These are phyloP conservation scores for Ormosia semicastrata DNA, from an alignment of 306 rosid genomes.

Conservation along the genomic window DNA sequence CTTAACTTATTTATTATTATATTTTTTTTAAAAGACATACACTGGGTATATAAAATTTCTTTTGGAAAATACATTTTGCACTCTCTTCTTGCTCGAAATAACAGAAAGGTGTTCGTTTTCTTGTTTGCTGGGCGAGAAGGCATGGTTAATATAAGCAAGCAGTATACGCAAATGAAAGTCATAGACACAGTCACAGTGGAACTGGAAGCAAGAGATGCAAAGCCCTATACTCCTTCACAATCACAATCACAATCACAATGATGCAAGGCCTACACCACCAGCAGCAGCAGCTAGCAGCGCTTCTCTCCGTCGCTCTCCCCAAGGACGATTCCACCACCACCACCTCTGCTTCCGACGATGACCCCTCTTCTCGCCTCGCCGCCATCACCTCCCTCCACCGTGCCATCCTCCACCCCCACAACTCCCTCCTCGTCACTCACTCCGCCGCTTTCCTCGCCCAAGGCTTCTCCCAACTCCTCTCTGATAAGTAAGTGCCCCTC, in stretches of 20 bases:
- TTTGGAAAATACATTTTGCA: too few relatives aligned
- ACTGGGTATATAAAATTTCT: too few relatives aligned
- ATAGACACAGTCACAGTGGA: background rate
- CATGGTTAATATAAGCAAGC: too few relatives aligned
- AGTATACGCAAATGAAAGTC: background rate
- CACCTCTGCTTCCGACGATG: conserved; percentile 36
- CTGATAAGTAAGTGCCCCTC: conserved; percentile 58
- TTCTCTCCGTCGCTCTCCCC: conserved; percentile 79
- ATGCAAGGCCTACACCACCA: conserved; percentile 91
- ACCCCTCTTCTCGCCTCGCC: conserved; percentile 64
- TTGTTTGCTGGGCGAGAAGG: too few relatives aligned
- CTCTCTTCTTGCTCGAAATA: too few relatives aligned
- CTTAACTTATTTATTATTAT: too few relatives aligned
- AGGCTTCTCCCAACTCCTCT: conserved; percentile 82
- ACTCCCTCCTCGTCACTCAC: conserved; percentile 84
- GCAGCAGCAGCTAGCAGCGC: conserved; percentile 83
- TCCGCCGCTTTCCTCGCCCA: conserved; percentile 85
- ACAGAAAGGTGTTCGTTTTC: too few relatives aligned
- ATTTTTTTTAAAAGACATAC: too few relatives aligned
- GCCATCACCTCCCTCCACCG: conserved; percentile 86
- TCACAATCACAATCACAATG: background rate
- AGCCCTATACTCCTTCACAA: background rate
- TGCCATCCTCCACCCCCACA: conserved; percentile 77
- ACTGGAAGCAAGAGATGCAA: conserved; percentile 30
- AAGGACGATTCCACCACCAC: conserved; percentile 53